phyloP scores from a whole-genome alignment of 179 eudicot genomes.

The Pouteria campechiana region DNA sequence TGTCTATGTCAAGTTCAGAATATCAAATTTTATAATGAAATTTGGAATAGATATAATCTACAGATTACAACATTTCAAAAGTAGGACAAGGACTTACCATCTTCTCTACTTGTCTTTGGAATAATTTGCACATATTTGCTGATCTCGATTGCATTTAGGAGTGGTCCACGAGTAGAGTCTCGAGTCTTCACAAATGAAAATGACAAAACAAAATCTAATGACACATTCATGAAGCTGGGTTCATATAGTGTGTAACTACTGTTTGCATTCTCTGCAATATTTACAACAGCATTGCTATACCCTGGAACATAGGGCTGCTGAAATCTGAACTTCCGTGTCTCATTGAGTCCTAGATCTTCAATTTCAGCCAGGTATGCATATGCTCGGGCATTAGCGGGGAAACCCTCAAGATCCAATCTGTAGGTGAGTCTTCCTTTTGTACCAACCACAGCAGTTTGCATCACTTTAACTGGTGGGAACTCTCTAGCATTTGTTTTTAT shows the following conservation, averaged over 20 bases:
- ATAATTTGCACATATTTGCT: slow-evolving; percentile 58
- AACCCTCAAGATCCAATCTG: slow-evolving; percentile 76
- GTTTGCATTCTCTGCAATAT: slow-evolving; percentile 89
- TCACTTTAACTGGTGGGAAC: slow-evolving; percentile 87
- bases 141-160: slow-evolving; percentile 81
- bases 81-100: slow-evolving; percentile 79
- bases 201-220: slow-evolving; percentile 68
- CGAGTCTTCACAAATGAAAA: slow-evolving; percentile 73
- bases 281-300: slow-evolving; percentile 94
- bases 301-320: slow-evolving; percentile 62
- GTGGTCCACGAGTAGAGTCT: slow-evolving; percentile 82
- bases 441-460: slow-evolving; percentile 98
- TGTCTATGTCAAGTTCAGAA: too few relatives aligned
- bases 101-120: slow-evolving; percentile 53
- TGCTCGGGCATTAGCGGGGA: slow-evolving; percentile 93
- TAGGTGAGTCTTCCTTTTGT: slow-evolving; percentile 62
- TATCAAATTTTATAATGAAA: too few relatives aligned
- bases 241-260: slow-evolving; percentile 89
- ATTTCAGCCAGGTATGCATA: slow-evolving; percentile 95
- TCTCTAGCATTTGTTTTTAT: slow-evolving; percentile 69
- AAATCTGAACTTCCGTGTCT: slow-evolving; percentile 79
- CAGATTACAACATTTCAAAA: too few relatives aligned
- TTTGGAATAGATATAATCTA: too few relatives aligned
- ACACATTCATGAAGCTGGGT: slow-evolving; percentile 89
- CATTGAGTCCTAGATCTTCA: slow-evolving; percentile 43